Conservation (phyloP, 768 basidiomycete genomes). For the Tremella yokohamensis region DNA sequence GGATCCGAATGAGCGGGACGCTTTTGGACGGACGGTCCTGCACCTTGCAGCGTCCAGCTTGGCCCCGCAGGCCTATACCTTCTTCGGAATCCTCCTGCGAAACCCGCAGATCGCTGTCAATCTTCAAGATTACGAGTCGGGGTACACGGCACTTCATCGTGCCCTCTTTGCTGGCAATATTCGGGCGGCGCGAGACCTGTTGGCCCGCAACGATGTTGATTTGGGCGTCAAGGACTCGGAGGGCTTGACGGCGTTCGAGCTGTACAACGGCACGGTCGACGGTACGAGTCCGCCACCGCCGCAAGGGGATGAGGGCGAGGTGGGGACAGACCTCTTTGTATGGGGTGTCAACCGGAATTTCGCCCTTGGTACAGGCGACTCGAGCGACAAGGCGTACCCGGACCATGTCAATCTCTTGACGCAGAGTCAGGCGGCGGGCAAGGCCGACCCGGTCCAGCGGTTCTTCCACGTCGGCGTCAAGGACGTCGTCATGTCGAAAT, state of each 20-base stretch:
- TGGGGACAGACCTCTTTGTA: slow-evolving; percentile 66
- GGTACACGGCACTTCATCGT: slow-evolving; percentile 87
- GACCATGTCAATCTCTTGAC: slow-evolving; percentile 65
- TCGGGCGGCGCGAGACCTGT: slow-evolving; percentile 62
- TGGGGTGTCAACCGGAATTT: slow-evolving; percentile 91
- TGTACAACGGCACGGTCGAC: slow-evolving; percentile 84
- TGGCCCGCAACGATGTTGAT: slow-evolving; percentile 73
- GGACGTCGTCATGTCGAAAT: slow-evolving; percentile 73
- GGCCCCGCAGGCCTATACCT: slow-evolving; percentile 67
- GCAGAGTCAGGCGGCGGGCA: slow-evolving; percentile 39
- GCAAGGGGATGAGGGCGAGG: slow-evolving; percentile 24
- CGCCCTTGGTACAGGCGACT: slow-evolving; percentile 77
- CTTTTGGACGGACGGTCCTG: slow-evolving; percentile 56
- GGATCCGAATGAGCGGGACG: slow-evolving; percentile 51
- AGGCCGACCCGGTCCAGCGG: slow-evolving; percentile 51
- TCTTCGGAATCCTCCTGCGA: slow-evolving; percentile 68
- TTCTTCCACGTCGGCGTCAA: slow-evolving; percentile 65
- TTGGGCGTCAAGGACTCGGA: slow-evolving; percentile 71
- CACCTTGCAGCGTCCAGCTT: slow-evolving; percentile 71
- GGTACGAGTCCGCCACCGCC: slow-evolving; percentile 51
- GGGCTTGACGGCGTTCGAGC: slow-evolving; percentile 81
- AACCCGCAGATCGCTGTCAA: slow-evolving; percentile 78
- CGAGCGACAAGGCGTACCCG: slow-evolving; percentile 70
- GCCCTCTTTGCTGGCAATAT: slow-evolving; percentile 71
- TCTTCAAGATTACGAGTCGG: slow-evolving; percentile 71